Evolutionary conservation across 176 grass and related monocot genomes (phyloP), one percentile per base, ranked within the genome.

Genomic region (Oryza glaberrima): DNA sequence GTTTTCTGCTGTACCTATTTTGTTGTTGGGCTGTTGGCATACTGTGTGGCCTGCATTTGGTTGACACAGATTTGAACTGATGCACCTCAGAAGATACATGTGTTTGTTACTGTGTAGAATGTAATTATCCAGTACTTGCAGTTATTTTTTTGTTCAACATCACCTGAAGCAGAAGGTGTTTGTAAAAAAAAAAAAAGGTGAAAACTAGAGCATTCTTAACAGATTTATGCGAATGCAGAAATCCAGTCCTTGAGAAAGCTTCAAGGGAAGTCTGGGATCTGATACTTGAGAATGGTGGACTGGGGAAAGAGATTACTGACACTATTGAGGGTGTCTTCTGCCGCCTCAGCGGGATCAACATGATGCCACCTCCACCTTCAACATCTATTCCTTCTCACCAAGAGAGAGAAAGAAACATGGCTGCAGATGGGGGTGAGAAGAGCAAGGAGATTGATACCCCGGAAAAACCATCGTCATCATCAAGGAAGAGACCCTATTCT

Each of bases 201-300:
- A 61, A 22, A 63, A 23, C 58, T 35, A 79, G 69, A 40, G 22
- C 13, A 52, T 9, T 52, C 49, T 11, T 52, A 52, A 52, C 76
- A 80, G n/a, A 8, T 84, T 81, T 71, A 30, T 81, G 12, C 0
- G 1, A 71, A 87, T 86, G 86, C 91, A 99, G 96, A 84, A 94
- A 90, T 77, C 92, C 93, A 1, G 91, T 99, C 72, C 94, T 99
- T 64, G 96, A 99, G 78, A 99, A 99, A 87, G 96, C 90, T 61
- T 99, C 94, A 0, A 94, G 90, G 84, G 94, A 88, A 1, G 94
- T 99, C 66, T 99, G 97, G 97, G 97, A 96, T 52, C 81, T 99
- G 70, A 99, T 99, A 85, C 86, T 95, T 4, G 93, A 92, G 58
- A 85, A 80, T 20, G 90, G 58, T 2, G 90, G 86, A 61, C 91